phyloP scores from a whole-genome alignment of 306 rosid species.

The Gynostemma pentaphyllum region DNA sequence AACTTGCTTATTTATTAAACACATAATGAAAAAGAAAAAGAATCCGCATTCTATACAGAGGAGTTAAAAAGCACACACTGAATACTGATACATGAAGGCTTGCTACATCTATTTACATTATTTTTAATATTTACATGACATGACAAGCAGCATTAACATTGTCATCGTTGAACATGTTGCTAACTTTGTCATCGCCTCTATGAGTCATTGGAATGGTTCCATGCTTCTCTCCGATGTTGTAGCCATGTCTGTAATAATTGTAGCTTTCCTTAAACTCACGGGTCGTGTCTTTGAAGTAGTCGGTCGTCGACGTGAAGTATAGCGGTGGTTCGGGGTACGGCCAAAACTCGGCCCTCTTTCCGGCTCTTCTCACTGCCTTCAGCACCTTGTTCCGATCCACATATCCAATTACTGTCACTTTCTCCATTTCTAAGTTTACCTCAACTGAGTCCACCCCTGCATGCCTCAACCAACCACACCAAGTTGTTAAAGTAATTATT shows the following conservation, averaged over 20 bases:
- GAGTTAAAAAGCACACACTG: too few relatives aligned
- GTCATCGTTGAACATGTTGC: slow-evolving; percentile 94
- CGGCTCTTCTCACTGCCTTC: slow-evolving; percentile 73
- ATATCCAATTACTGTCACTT: slow-evolving; percentile 59
- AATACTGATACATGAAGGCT: too few relatives aligned
- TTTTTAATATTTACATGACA: slow-evolving; percentile 51
- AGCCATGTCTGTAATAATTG: slow-evolving; percentile 84
- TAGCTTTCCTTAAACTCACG: slow-evolving; percentile 71
- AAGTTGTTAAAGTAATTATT: too few relatives aligned
- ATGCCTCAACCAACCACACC: neutral
- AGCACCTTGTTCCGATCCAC: slow-evolving; percentile 79
- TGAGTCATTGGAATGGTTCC: slow-evolving; percentile 57
- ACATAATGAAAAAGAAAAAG: too few relatives aligned
- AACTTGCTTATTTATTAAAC: too few relatives aligned
- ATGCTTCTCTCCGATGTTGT: slow-evolving; percentile 64
- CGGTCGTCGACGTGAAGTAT: slow-evolving; percentile 54
- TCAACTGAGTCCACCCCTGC: slow-evolving; percentile 81
- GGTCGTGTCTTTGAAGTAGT: slow-evolving; percentile 64
- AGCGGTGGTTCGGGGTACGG: slow-evolving; percentile 74
- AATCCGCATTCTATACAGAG: too few relatives aligned
- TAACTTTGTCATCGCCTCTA: slow-evolving; percentile 80
- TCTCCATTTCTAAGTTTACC: slow-evolving; percentile 57
- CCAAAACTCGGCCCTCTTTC: slow-evolving; percentile 87
- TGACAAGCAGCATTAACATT: slow-evolving; percentile 81
- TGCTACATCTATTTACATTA: neutral